A percentile compares a stretch with the other conserved stretches of the same genome.
These are phyloP conservation scores for Lithocarpus polystachyus DNA, from an alignment of 306 rosid genomes.

Conservation along the genomic window DNA sequence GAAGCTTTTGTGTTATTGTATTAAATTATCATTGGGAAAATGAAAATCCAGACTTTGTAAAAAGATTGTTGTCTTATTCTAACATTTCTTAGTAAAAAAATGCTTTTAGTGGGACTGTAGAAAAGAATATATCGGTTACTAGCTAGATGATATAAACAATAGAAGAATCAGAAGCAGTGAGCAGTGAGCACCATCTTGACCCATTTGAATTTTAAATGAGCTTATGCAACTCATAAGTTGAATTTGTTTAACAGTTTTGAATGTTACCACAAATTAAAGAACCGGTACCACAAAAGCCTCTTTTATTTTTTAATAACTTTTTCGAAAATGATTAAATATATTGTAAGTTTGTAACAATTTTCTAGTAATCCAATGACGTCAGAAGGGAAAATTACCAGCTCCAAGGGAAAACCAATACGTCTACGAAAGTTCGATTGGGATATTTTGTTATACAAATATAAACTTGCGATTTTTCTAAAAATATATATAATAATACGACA, in stretches of 20 bases:
- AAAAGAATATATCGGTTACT: conserved; percentile 6
- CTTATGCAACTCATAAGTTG: background rate
- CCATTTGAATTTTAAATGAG: background rate
- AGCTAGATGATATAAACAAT: background rate
- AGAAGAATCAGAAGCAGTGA: background rate
- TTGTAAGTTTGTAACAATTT: background rate
- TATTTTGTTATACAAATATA: too few species aligned
- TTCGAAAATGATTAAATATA: background rate
- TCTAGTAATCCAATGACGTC: background rate
- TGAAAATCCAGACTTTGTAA: conserved; percentile 5
- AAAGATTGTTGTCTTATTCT: background rate
- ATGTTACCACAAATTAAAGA: background rate
- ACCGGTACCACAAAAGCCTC: too few species aligned
- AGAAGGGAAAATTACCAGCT: background rate
- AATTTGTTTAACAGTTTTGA: background rate
- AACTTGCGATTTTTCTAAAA: too few species aligned
- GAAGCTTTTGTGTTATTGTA: conserved; percentile 9
- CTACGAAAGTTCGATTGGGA: too few species aligned
- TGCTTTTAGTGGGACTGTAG: conserved; percentile 29
- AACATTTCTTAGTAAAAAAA: background rate
- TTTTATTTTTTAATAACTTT: too few species aligned
- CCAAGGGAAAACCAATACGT: background rate
- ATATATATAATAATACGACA: too few species aligned
- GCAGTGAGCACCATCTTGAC: background rate
- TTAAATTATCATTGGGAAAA: conserved; percentile 11